Evolutionary conservation across 1,284 basidiomycete species (phyloP), one percentile per base, ranked within the genome.

Genomic region (Kwoniella shivajii): DNA sequence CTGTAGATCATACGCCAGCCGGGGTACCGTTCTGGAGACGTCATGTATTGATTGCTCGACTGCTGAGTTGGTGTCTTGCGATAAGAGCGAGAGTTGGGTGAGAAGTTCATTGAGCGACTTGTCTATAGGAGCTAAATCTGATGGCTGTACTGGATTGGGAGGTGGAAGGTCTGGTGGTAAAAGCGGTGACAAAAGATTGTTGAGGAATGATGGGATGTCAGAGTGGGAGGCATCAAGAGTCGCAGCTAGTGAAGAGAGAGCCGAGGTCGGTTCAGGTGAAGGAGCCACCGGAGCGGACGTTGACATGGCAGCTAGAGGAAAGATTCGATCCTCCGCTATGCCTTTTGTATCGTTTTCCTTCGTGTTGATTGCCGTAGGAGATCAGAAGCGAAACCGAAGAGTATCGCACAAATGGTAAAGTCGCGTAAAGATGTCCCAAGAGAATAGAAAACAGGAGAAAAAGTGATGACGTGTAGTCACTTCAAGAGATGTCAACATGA

Each of bases 1-100:
- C 73, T 96, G 92, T 20, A 97, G 81, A 76, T 96, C 93, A 72
- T 95, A 96, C 1, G 88, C 86, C 43, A 97, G 82, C 34, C 93
- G 84, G 5, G 93, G 91, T 10, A 94, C 87, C 4, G 87, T 85
- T 47, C 91, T 84, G 1, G 91, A 90, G 45, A 95, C 89, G 69
- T 94, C 91, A 69, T 91, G 87, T 59, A 97, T 92, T 44, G 86
- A 84, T 63, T 86, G 86, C 74, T 96, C 93, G 46, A 96, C 84
- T 46, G 88, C 82, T 6, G 86, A 80, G 2, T 90, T 89, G 0
- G 91, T 92, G 67, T 95, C 92, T 73, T 92, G 88, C 42, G 85
- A 87, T 27, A 90, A 86, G 34, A 92, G 83, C 57, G 93, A 90
- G 22, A 95, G 83, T 16, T 84, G 80, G 4, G 86, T 85, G 6